Evolutionary conservation across 164 flowering plant species (phyloP), one percentile per base, ranked within the genome.

Genomic region (Magnolia changhungtana): DNA sequence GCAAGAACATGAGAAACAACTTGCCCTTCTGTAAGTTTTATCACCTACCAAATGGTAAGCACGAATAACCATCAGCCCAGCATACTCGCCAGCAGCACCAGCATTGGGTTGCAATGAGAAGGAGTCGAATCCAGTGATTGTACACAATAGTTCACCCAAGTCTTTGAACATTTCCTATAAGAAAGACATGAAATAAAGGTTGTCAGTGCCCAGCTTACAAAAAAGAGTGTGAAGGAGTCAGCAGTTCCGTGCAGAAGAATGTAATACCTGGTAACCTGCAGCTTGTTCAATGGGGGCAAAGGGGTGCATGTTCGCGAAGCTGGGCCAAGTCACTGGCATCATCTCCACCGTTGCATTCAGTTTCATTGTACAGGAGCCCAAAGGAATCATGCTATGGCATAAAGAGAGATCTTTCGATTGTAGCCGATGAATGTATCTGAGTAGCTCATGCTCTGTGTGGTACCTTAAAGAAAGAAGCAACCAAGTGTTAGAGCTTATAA

Each of bases 101-200:
- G 98, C 99, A 90, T 96, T 96, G 7, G 99, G 99, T 88, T 96
- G 99, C 88, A 96, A 81, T 1, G 99, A 96, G 91, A 96, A 90
- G 21, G 99, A 94, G 75, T 96, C 99, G 69, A 96, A 96, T 50
- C 99, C 99, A 78, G 99, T 96, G 82, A 96, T 87, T 50, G 94
- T 88, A 83, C 98, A 92, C 84, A 96, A 81, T 27, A 92, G 82
- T 0, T 92, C 92, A 74, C 97, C 98, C 79, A 96, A 81, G 82
- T 94, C 78, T 0, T 89, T 67, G 81, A 96, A 96, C 99, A 96
- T 92, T 90, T 94, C 98, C 99, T 96, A 63, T 0, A 75, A 18
- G 67, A 50, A 75, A 24, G 68, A 55, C 13, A 55, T 7, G 61
- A 11, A 55, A 16, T 55, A 0, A 55, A 55, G 18, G 18, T 2